Evolutionary conservation across 1,139 yeast species (phyloP), one percentile per base, ranked within the genome.

Genomic region (Lodderomyces beijingensis): DNA sequence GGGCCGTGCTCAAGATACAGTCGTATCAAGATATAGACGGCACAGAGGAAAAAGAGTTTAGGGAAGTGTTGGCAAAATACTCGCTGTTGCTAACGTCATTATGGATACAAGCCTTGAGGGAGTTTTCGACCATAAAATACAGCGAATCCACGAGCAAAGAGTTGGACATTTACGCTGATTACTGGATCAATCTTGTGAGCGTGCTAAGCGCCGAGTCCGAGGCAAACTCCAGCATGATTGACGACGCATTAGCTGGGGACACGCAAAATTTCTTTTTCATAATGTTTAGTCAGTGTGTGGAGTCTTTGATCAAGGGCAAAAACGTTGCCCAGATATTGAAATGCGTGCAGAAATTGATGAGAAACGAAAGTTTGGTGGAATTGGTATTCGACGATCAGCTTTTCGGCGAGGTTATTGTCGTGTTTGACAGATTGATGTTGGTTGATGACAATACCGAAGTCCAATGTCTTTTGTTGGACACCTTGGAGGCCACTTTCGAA

Each of bases 221-320:
- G 35, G 63, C 62, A 21, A 70, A 80, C 42, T 62, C 65, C 10
- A 44, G 57, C 3, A 55, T 64, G 33, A 62, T 78, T 30, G 59
- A 55, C 43, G 59, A 42, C 40, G 74, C 47, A 44, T 29, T 44
- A 14, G 70, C 58, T n/a, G 76, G 71, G 9, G 94, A 86, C 45
- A 69, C 80, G 0, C 74, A 77, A 3, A 81, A 85, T 33, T 85
- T 88, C 46, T 80, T 84, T 56, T 85, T 85, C 51, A 82, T 88
- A 17, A 56, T 89, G 30, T 85, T 84, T 59, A 86, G 95, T 25
- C 84, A 86, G 44, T 86, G 96, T 52, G 70, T 87, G 35, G 95
- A 86, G 47, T 74, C 84, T 0, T 64, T 87, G 40, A 71, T 81
- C 12, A 71, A 65, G 40, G 68, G 62, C 38, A 57, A 54, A 33